Evolutionary conservation across 352 stramenopile species (phyloP).

Genomic region (Phytophthora tentaculata): DNA sequence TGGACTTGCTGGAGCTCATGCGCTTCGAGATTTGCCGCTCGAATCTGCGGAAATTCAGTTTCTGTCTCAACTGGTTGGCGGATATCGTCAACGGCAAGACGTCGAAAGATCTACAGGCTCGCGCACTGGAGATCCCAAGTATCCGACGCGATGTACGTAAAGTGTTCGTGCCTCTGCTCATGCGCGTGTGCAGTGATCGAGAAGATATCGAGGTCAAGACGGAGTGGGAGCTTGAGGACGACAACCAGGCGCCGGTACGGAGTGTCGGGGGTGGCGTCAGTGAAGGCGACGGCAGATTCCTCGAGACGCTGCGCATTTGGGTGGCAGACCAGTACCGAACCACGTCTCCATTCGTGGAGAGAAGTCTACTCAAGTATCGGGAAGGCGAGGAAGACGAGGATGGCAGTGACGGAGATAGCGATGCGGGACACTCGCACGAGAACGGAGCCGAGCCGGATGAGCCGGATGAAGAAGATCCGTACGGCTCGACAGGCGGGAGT

Average conservation of each 20-base stretch:
- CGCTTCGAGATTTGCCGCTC: conserved; percentile 88
- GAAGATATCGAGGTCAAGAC: conserved; percentile 87
- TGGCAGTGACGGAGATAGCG: conserved; percentile 20
- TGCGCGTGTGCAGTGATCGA: conserved; percentile 77
- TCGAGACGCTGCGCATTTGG: conserved; percentile 88
- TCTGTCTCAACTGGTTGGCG: conserved; percentile 84
- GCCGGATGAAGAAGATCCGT: conserved; percentile 16
- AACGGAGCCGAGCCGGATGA: conserved; percentile 16
- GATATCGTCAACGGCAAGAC: conserved; percentile 85
- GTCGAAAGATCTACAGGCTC: conserved; percentile 74
- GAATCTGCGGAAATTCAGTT: conserved; percentile 88
- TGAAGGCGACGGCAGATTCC: conserved; percentile 72
- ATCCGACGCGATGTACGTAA: conserved; percentile 83
- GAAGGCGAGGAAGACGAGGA: conserved; percentile 63
- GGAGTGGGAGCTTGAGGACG: conserved; percentile 85
- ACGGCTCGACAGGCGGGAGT: conserved; percentile 20
- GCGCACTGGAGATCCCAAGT: conserved; percentile 78
- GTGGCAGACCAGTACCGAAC: conserved; percentile 87
- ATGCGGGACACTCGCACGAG: conserved; percentile 12
- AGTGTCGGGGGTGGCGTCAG: conserved; percentile 63
- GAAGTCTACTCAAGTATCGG: conserved; percentile 81
- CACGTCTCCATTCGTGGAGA: conserved; percentile 86
- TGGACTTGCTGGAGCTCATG: conserved; percentile 80
- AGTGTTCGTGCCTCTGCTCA: conserved; percentile 80
- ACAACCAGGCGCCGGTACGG: conserved; percentile 70